These are phyloP conservation scores for Choricystis sp. DNA, from an alignment of 139 green algal species.

Conservation along the genomic window DNA sequence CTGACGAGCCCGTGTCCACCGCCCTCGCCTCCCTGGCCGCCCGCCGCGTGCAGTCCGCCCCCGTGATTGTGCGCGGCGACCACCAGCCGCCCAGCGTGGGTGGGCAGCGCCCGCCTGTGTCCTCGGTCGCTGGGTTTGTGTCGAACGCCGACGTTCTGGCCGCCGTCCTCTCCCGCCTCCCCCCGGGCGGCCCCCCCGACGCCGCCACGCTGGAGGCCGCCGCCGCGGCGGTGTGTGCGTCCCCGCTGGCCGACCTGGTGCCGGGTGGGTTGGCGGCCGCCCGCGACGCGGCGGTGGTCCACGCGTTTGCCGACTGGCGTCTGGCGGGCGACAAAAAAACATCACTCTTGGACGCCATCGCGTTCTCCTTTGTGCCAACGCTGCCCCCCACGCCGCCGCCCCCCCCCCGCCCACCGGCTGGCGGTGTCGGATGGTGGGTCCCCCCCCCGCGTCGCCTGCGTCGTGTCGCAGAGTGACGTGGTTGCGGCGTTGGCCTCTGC, in stretches of 20 bases:
- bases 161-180: no score
- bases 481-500: background rate
- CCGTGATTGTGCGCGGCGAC: background rate
- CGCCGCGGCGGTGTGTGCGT: slow-evolving; percentile 5
- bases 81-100: no score
- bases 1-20: background rate
- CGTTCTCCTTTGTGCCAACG: background rate
- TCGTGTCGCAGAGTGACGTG: background rate
- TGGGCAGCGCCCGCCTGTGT: no score
- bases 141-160: no score
- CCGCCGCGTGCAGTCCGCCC: background rate
- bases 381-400: background rate
- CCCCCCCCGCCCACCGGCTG: background rate
- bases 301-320: background rate
- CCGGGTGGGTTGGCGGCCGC: no score
- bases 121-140: no score
- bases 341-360: background rate
- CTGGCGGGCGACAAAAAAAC: background rate
- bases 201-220: slow-evolving; percentile 16
- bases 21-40: background rate
- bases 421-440: background rate
- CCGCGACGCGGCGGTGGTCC: background rate
- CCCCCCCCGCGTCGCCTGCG: background rate
- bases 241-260: background rate
- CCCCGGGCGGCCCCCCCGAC: no score